Evolutionary conservation across 2,329 filamentous ascomycete species (phyloP).

Genomic region (Elsinoe arachidis): DNA sequence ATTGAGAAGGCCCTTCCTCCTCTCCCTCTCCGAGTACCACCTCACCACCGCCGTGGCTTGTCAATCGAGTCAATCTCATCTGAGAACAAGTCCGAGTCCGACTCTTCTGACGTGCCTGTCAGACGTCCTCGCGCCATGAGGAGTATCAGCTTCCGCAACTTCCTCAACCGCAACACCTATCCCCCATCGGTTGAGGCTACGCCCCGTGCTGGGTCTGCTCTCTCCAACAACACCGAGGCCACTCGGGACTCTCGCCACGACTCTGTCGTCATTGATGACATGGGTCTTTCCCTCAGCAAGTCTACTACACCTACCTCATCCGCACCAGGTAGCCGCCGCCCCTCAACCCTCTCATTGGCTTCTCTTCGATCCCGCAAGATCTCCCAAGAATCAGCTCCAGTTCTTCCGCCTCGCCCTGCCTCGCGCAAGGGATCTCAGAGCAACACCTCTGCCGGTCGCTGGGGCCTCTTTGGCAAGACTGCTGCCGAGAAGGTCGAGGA

Average conservation of each 20-base stretch:
- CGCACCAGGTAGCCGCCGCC: slow-evolving; percentile 16
- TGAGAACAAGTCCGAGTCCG: slow-evolving; percentile 11
- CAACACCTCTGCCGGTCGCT: slow-evolving; percentile 14
- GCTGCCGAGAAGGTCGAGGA: slow-evolving; percentile 2
- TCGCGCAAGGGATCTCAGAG: slow-evolving; percentile 16
- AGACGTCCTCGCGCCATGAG: slow-evolving; percentile 16
- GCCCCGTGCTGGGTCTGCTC: slow-evolving; percentile 8
- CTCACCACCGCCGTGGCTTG: slow-evolving; percentile 11
- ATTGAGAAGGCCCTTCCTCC: slow-evolving; percentile 16
- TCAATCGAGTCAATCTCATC: slow-evolving; percentile 15
- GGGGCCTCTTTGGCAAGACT: slow-evolving; percentile 16
- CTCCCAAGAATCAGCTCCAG: slow-evolving; percentile 12
- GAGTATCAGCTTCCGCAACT: slow-evolving; percentile 18
- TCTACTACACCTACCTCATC: slow-evolving; percentile 9
- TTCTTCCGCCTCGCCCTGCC: slow-evolving; percentile 12
- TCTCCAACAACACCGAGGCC: slow-evolving; percentile 10
- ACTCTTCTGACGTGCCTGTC: not conserved
- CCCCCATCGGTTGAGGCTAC: slow-evolving; percentile 7
- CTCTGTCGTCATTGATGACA: slow-evolving; percentile 17
- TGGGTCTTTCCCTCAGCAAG: slow-evolving; percentile 14
- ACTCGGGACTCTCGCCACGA: slow-evolving; percentile 13
- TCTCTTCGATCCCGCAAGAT: slow-evolving; percentile 16
- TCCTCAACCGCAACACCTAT: slow-evolving; percentile 15
- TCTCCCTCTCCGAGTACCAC: slow-evolving; percentile 14
- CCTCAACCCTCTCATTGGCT: slow-evolving; percentile 15